Evolutionary conservation across 345 rosid genomes (phyloP), one percentile per base, ranked within the genome.

Genomic region (Microthlaspi erraticum): DNA sequence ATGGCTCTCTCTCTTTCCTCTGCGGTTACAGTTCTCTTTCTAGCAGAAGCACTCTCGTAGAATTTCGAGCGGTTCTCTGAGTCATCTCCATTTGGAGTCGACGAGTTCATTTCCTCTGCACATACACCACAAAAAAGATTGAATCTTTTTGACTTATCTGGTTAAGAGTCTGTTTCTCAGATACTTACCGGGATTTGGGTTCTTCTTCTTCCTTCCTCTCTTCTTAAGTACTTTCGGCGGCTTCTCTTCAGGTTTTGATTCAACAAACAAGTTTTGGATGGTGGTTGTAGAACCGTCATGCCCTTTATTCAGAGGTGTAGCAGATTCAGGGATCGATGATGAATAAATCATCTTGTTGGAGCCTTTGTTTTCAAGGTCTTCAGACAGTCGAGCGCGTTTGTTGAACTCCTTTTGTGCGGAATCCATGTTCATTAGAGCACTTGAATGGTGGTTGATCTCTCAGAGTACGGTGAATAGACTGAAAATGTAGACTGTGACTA

Each of bases 11-110:
- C 91, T 74, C 96, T 79, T 77, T 84, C 96, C 77, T 87, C 93
- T 60, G 88, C 84, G 13, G 96, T 87, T 36, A 82, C 86, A 5
- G 93, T 83, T 76, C 96, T 86, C 77, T 79, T 84, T 71, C 91
- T 78, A 38, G 89, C 88, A 17, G 91, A 85, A 68, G 92, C 94
- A 82, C 92, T 88, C 69, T 87, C 88, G 60, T 85, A 87, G 77
- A 83, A 81, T 75, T 85, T 84, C 49, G 78, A 79, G 10, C 75
- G 81, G 73, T 78, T 79, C 52, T 86, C 90, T 3, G 54, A 75
- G 10, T 80, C 87, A 56, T 73, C 85, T 70, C 82, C 85, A 6
- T 53, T 70, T 13, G 69, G 77, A 61, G 68, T 70, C 8, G 83
- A 70, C 20, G 82, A 51, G 58, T 70, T 76, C n/a, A 75, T 77